Base-by-base conservation (phyloP, 106 monocot species). In the Hemerocallis citrina region DNA sequence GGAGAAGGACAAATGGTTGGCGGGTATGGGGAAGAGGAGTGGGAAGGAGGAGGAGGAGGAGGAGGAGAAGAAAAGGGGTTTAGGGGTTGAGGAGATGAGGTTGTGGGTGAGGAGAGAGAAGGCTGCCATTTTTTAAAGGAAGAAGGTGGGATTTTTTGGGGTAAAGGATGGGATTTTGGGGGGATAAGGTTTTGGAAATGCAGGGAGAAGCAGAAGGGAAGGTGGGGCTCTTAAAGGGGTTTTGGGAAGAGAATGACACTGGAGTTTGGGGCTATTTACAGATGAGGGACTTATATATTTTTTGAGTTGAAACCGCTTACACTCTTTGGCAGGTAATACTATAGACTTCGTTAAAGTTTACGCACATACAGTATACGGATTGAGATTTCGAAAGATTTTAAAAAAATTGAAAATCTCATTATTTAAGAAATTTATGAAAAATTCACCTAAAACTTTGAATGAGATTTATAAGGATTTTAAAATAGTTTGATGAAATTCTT, bases 71-170 rank as follows among this genome's bases (percentile, higher is more conserved):
- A 21, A 21, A 36, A 58, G 35, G 37, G 58, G 0, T 58, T 58
- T 36, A 22, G 58, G 58, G 35, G 21, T 36, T 58, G 58, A 38
- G 37, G 37, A 36, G 58, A 58, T 34, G 11, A 58, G 58, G 19
- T 37, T 38, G 1, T 34, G 12, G 13, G 34, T 3, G 58, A 58
- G 58, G 12, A 58, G 36, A 58, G 58, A 58, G 8, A 22, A 21
- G 58, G 58, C 58, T 13, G 58, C 58, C 58, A 58, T 58, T 57
- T 23, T 30, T 55, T 43, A 15, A 15, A 14, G n/a, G n/a, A n/a
- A n/a, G n/a, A n/a, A n/a, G n/a, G n/a, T 15, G 13, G 8, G 5
- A 20, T 50, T 3, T 15, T 25, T 23, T 22, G 23, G 16, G n/a
- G 58, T 36, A 9, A 58, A 22, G 58, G 21, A 14, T 15, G 13